These are phyloP conservation scores for Coemansia sp. DNA, from an alignment of 192 early-diverging fungal species.

Conservation along the genomic window DNA sequence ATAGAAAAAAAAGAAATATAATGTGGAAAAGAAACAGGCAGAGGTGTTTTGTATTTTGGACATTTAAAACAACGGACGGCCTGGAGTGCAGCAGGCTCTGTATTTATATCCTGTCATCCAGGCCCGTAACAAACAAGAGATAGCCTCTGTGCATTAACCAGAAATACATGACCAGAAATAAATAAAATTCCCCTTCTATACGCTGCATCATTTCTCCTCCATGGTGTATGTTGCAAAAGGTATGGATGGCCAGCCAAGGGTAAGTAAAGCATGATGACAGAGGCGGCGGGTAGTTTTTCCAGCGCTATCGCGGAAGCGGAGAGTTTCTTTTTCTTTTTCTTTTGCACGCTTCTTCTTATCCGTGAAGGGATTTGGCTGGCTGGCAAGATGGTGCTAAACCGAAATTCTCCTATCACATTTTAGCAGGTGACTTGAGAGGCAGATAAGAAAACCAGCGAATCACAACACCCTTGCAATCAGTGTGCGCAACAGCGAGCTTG, in stretches of 20 bases:
- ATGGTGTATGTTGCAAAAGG: too few relatives aligned
- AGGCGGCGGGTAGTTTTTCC: not conserved
- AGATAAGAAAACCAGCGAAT: slow-evolving; percentile 31
- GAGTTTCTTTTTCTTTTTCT: not conserved
- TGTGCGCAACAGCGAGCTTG: not conserved
- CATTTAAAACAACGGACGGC: not conserved
- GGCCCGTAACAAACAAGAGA: not conserved
- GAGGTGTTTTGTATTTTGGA: not conserved
- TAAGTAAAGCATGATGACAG: not conserved
- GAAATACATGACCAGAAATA: not conserved
- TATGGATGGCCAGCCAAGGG: not conserved
- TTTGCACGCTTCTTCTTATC: not conserved
- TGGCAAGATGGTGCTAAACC: not conserved
- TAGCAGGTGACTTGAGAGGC: not conserved
- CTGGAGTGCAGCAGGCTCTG: not conserved
- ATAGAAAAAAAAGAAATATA: not conserved
- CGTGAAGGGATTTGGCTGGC: slow-evolving; percentile 1
- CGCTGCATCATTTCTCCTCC: too few relatives aligned
- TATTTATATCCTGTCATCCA: not conserved
- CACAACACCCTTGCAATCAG: slow-evolving; percentile 12
- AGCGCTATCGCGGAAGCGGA: not conserved
- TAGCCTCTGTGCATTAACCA: not conserved
- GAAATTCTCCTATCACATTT: not conserved
- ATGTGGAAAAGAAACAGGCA: not conserved
- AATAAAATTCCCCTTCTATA: too few relatives aligned